Evolutionary conservation across 352 stramenopile species (phyloP).

Genomic region (Phytophthora chlamydospora): DNA sequence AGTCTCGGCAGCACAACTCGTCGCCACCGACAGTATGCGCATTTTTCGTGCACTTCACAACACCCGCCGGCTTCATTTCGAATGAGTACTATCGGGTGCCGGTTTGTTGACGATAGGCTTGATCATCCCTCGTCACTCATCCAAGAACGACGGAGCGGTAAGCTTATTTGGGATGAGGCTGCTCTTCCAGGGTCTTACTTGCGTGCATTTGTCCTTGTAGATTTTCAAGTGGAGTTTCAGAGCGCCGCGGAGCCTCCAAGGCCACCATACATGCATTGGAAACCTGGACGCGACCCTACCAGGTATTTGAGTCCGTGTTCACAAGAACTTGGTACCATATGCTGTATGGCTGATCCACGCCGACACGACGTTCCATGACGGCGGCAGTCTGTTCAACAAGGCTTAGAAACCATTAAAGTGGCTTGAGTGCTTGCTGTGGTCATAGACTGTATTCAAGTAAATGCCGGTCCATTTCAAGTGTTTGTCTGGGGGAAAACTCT

Average conservation of each 20-base stretch:
- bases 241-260: no score
- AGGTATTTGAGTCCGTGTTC: no score
- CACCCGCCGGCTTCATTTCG: slow-evolving; percentile 37
- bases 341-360: slow-evolving; percentile 35
- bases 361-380: slow-evolving; percentile 54
- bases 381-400: slow-evolving; percentile 43
- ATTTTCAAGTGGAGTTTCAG: slow-evolving; percentile 49
- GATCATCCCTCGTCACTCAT: slow-evolving; percentile 42
- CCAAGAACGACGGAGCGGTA: slow-evolving; percentile 53
- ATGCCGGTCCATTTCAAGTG: no score
- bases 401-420: slow-evolving; percentile 54
- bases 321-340: slow-evolving; percentile 47
- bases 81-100: slow-evolving; percentile 21
- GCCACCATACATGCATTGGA: no score
- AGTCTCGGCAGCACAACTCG: slow-evolving; percentile 35
- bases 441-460: background rate
- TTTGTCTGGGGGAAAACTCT: background rate
- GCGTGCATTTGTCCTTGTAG: background rate
- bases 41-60: background rate
- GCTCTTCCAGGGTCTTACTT: background rate
- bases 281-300: slow-evolving; percentile 26
- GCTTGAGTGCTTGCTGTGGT: slow-evolving; percentile 55
- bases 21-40: background rate
- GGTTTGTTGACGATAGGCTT: slow-evolving; percentile 29
- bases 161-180: slow-evolving; percentile 1